Percentiles rank a stretch among this genome's conserved stretches.
phyloP scores from a whole-genome alignment of 805 yeast genomes.

The Candida loeiensis region DNA sequence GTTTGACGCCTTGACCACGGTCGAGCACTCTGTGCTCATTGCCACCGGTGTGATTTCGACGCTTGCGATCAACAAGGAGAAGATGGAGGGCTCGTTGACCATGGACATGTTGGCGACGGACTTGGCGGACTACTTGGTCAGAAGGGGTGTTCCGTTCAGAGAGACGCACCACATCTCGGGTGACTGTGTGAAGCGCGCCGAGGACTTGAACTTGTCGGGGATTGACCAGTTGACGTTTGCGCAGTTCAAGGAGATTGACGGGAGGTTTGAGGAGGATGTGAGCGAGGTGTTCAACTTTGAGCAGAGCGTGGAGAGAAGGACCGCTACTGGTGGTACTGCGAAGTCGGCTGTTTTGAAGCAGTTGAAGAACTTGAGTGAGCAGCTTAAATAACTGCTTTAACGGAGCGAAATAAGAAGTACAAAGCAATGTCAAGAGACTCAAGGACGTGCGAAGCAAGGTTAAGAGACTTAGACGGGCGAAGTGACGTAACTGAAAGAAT shows the following conservation, averaged over 20 bases:
- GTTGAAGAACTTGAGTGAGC: constrained; percentile 37
- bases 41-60: constrained; percentile 97
- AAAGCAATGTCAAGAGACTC: not conserved
- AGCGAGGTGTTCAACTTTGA: constrained; percentile 87
- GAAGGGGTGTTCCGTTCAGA: constrained; percentile 98
- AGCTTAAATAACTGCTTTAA: constrained; percentile 6
- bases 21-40: constrained; percentile 88
- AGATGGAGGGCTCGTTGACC: constrained; percentile 84
- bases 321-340: constrained; percentile 97
- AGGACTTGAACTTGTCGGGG: constrained; percentile 69
- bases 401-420: not conserved
- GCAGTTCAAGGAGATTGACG: constrained; percentile 77
- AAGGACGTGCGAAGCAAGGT: no score
- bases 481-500: no score
- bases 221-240: constrained; percentile 78
- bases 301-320: constrained; percentile 91
- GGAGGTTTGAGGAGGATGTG: constrained; percentile 78
- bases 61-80: constrained; percentile 62
- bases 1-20: constrained; percentile 85
- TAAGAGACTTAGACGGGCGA: no score
- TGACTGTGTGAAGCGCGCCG: constrained; percentile 91
- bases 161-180: constrained; percentile 99
- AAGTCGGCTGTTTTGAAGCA: constrained; percentile 83
- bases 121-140: constrained; percentile 93
- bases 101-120: constrained; percentile 99